phyloP scores from a whole-genome alignment of 306 rosid genomes.

The Vigna hirtella region DNA sequence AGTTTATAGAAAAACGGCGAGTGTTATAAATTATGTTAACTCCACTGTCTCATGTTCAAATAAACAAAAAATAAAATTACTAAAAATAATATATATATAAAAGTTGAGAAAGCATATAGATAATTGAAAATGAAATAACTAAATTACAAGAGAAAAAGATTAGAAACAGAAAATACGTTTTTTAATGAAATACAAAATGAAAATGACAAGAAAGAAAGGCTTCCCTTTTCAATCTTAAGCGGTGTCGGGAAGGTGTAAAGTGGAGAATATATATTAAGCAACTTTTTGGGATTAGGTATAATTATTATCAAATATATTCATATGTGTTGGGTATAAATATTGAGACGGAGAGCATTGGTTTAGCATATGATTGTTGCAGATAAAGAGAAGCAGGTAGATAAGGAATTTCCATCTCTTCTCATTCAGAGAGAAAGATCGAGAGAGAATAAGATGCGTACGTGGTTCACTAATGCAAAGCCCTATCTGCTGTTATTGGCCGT shows the following conservation, averaged over 20 bases:
- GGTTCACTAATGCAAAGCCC: slow-evolving; percentile 54
- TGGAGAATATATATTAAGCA: neutral
- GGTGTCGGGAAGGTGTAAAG: neutral
- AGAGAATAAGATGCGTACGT: slow-evolving; percentile 32
- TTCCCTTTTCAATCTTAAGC: neutral
- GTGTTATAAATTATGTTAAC: too few species aligned
- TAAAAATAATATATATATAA: too few species aligned
- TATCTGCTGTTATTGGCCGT: slow-evolving; percentile 69
- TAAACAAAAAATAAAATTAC: too few species aligned
- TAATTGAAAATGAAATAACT: too few species aligned
- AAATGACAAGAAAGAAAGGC: too few species aligned
- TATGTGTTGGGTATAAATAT: slow-evolving; percentile 32
- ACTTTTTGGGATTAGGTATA: slow-evolving; percentile 4
- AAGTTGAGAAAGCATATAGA: too few species aligned
- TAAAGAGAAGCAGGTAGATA: neutral
- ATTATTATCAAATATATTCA: neutral
- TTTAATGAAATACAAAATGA: too few species aligned
- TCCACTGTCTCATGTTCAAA: too few species aligned
- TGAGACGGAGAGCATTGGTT: neutral
- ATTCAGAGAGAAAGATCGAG: neutral
- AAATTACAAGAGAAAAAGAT: too few species aligned
- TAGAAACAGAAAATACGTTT: too few species aligned
- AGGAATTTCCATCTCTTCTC: neutral
- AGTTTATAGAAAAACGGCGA: too few species aligned
- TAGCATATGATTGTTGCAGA: neutral